Conservation (phyloP, 805 yeast genomes). For the Lachancea waltii region DNA sequence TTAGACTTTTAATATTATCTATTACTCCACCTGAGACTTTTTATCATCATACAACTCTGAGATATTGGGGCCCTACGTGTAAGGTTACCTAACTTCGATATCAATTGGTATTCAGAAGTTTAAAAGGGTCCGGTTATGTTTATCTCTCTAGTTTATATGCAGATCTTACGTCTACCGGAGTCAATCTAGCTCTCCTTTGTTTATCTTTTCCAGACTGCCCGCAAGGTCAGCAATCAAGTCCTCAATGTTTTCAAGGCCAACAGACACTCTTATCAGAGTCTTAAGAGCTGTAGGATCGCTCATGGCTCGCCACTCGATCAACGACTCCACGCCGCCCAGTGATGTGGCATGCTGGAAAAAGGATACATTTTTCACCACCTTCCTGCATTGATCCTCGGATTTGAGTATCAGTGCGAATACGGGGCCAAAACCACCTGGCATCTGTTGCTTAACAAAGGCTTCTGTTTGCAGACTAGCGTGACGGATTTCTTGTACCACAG, state of each 20-base stretch:
- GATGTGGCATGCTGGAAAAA: conserved; percentile 89
- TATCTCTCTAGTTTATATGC: too few species aligned
- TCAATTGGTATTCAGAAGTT: too few species aligned
- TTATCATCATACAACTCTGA: too few species aligned
- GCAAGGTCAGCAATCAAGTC: conserved; percentile 71
- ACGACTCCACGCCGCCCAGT: conserved; percentile 85
- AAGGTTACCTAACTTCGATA: too few species aligned
- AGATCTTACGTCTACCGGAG: too few species aligned
- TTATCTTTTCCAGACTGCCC: conserved; percentile 40
- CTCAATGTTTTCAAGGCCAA: conserved; percentile 71
- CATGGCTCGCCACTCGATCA: conserved; percentile 86
- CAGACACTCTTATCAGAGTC: conserved; percentile 62
- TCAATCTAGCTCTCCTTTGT: background rate
- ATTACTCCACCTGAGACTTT: too few species aligned
- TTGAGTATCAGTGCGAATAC: conserved; percentile 61
- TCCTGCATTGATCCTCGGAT: conserved; percentile 48
- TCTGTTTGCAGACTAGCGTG: conserved; percentile 80
- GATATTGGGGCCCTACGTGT: too few species aligned
- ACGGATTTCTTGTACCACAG: conserved; percentile 45
- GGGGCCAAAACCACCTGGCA: conserved; percentile 63
- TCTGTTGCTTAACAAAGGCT: conserved; percentile 56
- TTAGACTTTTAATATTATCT: too few species aligned
- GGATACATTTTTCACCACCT: conserved; percentile 57
- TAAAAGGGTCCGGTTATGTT: too few species aligned
- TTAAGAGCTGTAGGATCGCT: conserved; percentile 53